Evolutionary conservation across 2,329 filamentous ascomycete species (phyloP).

Genomic region (Penicillium digitatum): DNA sequence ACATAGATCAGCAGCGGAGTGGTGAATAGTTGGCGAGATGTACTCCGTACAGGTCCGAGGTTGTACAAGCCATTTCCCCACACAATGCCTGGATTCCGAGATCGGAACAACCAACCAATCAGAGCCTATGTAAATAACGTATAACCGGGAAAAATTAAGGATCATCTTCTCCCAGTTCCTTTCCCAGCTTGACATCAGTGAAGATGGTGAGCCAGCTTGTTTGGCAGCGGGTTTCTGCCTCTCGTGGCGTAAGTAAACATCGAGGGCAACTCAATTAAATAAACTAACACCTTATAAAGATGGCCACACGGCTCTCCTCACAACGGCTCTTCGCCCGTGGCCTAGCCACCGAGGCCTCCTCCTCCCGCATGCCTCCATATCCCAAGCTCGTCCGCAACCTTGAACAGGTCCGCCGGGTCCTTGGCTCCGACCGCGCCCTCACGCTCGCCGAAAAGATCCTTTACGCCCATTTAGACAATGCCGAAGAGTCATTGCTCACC

Average conservation of each 20-base stretch:
- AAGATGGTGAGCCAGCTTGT: constrained; percentile 41
- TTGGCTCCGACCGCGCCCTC: constrained; percentile 61
- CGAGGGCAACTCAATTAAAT: not conserved
- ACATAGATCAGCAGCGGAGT: too few species aligned
- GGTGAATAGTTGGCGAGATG: too few species aligned
- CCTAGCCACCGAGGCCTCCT: constrained; percentile 39
- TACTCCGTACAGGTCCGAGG: too few species aligned
- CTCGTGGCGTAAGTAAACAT: constrained; percentile 35
- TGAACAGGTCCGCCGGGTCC: constrained; percentile 67
- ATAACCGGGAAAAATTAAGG: constrained; percentile 19
- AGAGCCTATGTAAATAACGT: constrained; percentile 20
- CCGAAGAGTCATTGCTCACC: constrained; percentile 79
- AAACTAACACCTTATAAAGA: constrained; percentile 26
- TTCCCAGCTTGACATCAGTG: constrained; percentile 13
- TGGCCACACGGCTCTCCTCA: constrained; percentile 35
- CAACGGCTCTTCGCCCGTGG: constrained; percentile 31
- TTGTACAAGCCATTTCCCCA: constrained; percentile 1
- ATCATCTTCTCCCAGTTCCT: constrained; percentile 16
- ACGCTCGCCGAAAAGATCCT: constrained; percentile 97
- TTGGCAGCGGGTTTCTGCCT: constrained; percentile 38
- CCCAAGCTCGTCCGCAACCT: constrained; percentile 75
- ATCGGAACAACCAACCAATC: constrained; percentile 23
- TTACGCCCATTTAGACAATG: constrained; percentile 88
- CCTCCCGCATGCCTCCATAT: constrained; percentile 70
- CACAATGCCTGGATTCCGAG: constrained; percentile 15